Conservation (phyloP, 2,329 filamentous ascomycete genomes). For the Aureobasidium vineae region DNA sequence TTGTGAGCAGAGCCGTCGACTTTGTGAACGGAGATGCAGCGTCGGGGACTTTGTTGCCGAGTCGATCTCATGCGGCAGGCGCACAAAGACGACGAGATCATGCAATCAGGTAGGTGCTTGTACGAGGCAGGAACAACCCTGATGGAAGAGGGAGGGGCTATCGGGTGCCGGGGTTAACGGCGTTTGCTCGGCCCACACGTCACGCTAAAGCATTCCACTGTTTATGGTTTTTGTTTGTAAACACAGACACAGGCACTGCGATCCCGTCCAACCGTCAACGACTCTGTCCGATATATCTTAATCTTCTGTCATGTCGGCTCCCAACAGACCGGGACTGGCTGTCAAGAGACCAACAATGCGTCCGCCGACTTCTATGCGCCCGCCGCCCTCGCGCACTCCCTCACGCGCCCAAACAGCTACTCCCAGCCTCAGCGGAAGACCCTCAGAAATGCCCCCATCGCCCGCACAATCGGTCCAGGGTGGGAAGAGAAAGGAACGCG, state of each 20-base stretch:
- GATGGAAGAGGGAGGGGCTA: constrained; percentile 11
- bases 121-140: constrained; percentile 10
- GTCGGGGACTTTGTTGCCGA: not conserved
- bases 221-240: constrained; percentile 8
- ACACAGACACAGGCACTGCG: not conserved
- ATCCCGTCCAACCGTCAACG: not conserved
- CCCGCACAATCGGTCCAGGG: constrained; percentile 57
- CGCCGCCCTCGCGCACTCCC: constrained; percentile 51
- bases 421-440: constrained; percentile 44
- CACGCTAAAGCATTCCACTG: constrained; percentile 3
- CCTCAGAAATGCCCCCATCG: constrained; percentile 51
- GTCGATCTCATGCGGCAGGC: not conserved
- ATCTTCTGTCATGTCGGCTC: constrained; percentile 51
- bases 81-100: not conserved
- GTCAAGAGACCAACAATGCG: constrained; percentile 52
- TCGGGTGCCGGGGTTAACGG: constrained; percentile 3
- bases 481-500: constrained; percentile 83
- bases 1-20: not conserved
- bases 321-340: constrained; percentile 53
- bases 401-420: constrained; percentile 52
- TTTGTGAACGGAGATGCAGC: not conserved
- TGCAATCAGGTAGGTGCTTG: not conserved
- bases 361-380: constrained; percentile 54
- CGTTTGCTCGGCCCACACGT: not conserved
- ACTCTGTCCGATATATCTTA: not conserved